Evolutionary conservation across 2,329 filamentous ascomycete genomes (phyloP).

Genomic region (Talaromyces piceae): DNA sequence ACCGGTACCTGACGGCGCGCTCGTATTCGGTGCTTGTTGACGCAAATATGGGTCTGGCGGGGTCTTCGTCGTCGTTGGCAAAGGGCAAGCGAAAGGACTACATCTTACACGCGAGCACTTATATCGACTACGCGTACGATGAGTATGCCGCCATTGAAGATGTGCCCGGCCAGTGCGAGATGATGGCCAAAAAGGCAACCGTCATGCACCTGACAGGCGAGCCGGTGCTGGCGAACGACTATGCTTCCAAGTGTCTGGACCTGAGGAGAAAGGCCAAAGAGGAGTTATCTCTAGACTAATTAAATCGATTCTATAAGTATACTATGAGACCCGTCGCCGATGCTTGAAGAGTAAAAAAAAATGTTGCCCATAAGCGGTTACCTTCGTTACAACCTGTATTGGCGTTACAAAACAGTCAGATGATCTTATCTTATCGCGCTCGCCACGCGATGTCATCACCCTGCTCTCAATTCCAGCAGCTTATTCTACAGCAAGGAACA

Average conservation of each 20-base stretch:
- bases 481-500: background rate
- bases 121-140: constrained; percentile 55
- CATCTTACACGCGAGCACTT: constrained; percentile 51
- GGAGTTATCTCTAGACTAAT: too few relatives aligned
- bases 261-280: constrained; percentile 23
- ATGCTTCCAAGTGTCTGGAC: constrained; percentile 57
- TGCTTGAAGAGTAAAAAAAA: too few relatives aligned
- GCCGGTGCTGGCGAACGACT: constrained; percentile 55
- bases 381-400: too few relatives aligned
- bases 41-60: constrained; percentile 70
- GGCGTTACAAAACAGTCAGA: too few relatives aligned
- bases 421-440: too few relatives aligned
- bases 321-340: too few relatives aligned
- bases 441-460: too few relatives aligned
- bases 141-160: constrained; percentile 63
- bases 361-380: too few relatives aligned
- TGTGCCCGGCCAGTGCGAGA: constrained; percentile 63
- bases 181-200: constrained; percentile 73
- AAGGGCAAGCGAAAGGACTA: too few relatives aligned
- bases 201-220: constrained; percentile 66
- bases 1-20: constrained; percentile 53
- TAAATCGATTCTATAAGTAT: too few relatives aligned
- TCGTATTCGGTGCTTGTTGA: constrained; percentile 68
- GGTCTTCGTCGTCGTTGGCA: too few relatives aligned
- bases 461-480: too few relatives aligned